phyloP scores from a whole-genome alignment of 2,329 filamentous ascomycete genomes.

The Talaromyces sp. region DNA sequence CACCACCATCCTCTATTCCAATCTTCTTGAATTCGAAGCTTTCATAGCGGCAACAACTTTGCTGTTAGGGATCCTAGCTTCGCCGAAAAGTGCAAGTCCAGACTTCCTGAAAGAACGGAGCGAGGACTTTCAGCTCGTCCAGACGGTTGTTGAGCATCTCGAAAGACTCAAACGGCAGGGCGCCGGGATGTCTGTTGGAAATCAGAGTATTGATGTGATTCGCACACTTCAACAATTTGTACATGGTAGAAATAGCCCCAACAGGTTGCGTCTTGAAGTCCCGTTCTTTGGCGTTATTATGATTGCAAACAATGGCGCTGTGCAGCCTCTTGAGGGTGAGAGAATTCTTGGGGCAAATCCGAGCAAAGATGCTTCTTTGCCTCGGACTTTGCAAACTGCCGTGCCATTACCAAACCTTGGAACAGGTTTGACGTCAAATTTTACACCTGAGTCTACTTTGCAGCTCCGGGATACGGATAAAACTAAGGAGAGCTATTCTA shows the following conservation, averaged over 20 bases:
- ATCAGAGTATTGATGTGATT: not conserved
- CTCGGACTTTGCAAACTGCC: not conserved
- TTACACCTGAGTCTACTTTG: not conserved
- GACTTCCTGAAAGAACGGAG: not conserved
- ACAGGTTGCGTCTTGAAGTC: not conserved
- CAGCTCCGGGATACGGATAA: not conserved
- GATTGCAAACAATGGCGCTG: not conserved
- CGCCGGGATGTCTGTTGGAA: not conserved
- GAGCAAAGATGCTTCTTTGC: not conserved
- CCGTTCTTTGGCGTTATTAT: not conserved
- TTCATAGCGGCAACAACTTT: slow-evolving; percentile 1
- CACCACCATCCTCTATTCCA: not conserved
- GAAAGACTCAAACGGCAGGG: not conserved
- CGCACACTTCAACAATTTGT: not conserved
- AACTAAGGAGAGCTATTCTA: not conserved
- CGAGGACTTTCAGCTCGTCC: not conserved
- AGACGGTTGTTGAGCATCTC: not conserved
- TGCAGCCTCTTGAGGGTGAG: not conserved
- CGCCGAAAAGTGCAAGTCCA: not conserved
- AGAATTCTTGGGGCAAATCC: not conserved
- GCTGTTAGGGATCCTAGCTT: not conserved
- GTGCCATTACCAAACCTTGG: not conserved
- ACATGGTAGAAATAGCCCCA: not conserved
- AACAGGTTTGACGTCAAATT: not conserved
- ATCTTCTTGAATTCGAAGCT: slow-evolving; percentile 7